A percentile compares a stretch with the other conserved stretches of the same genome.
Conservation (phyloP, 352 stramenopile genomes). For the Pythium guiyangense region DNA sequence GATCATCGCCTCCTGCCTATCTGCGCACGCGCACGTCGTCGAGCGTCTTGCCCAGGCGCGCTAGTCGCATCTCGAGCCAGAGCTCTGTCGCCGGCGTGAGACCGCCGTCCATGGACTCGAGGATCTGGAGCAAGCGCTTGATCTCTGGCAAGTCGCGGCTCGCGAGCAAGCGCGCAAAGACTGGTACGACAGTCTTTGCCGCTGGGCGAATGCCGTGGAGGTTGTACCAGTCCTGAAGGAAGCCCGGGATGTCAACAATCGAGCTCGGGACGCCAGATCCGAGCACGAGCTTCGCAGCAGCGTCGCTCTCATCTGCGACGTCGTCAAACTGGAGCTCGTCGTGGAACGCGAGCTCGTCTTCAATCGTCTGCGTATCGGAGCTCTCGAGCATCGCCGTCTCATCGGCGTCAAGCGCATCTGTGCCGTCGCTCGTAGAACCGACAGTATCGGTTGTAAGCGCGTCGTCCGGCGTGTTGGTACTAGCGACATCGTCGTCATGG, state of each 20-base stretch:
- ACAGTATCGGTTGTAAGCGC: conserved; percentile 12
- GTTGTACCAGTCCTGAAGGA: conserved; percentile 88
- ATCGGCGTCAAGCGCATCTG: conserved; percentile 13
- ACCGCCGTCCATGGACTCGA: conserved; percentile 73
- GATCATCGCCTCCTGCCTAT: neutral
- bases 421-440: conserved; percentile 7
- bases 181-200: conserved; percentile 70
- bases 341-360: conserved; percentile 34
- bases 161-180: conserved; percentile 55
- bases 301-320: conserved; percentile 19
- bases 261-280: conserved; percentile 36
- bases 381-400: conserved; percentile 27
- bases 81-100: conserved; percentile 57
- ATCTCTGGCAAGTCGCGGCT: conserved; percentile 52
- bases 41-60: conserved; percentile 40
- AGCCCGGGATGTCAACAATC: conserved; percentile 60
- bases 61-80: conserved; percentile 73
- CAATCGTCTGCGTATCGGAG: conserved; percentile 41
- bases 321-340: conserved; percentile 34
- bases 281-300: conserved; percentile 17
- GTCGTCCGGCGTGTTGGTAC: conserved; percentile 4
- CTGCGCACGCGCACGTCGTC: conserved; percentile 47
- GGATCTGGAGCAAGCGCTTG: conserved; percentile 65
- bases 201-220: conserved; percentile 58
- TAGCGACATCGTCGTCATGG: neutral